A percentile compares a stretch with the other conserved stretches of the same genome.
Conservation (phyloP, 192 early-diverging fungal species). For the Gamsiella multidivaricata region DNA sequence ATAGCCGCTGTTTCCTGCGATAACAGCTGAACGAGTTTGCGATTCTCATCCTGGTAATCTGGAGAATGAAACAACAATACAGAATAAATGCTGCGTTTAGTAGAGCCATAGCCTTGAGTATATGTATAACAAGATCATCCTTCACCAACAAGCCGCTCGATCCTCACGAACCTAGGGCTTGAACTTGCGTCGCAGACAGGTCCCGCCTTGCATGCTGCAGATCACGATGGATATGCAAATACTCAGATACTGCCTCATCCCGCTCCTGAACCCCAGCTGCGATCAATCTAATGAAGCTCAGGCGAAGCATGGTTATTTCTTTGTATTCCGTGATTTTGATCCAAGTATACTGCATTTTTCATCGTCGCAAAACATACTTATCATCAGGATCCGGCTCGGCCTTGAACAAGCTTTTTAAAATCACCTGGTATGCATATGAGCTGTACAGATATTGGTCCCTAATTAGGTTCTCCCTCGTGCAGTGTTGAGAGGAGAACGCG, state of each 20-base stretch:
- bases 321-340: background rate
- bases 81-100: background rate
- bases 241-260: conserved; percentile 34
- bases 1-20: conserved; percentile 12
- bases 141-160: background rate
- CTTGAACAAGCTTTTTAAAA: conserved; percentile 34
- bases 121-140: background rate
- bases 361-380: conserved; percentile 5
- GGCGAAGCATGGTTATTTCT: background rate
- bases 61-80: background rate
- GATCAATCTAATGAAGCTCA: conserved; percentile 6
- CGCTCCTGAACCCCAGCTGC: conserved; percentile 18
- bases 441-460: background rate
- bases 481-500: background rate
- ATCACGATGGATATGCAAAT: conserved; percentile 26
- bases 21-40: conserved; percentile 9
- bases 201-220: conserved; percentile 17
- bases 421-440: conserved; percentile 21
- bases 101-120: background rate
- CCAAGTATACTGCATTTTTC: background rate
- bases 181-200: conserved; percentile 3
- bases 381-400: conserved; percentile 15
- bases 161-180: conserved; percentile 20
- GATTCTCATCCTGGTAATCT: conserved; percentile 47
- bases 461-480: background rate